A percentile compares a stretch with the other conserved stretches of the same genome.
These are phyloP conservation scores for Gnomoniopsis sp. DNA, from an alignment of 2,329 filamentous ascomycete genomes.

Conservation along the genomic window DNA sequence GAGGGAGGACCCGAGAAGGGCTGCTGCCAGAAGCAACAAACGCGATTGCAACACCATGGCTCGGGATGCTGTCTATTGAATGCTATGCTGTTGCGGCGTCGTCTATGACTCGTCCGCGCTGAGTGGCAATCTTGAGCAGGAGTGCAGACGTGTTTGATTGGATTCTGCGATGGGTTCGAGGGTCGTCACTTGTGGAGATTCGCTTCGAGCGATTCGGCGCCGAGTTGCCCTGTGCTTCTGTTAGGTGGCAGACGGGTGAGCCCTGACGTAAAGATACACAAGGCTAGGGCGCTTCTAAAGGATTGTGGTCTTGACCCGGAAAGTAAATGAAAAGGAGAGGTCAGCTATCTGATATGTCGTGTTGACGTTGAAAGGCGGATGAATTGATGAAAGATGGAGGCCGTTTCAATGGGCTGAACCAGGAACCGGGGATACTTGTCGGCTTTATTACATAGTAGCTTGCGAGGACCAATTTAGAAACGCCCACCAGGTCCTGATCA, in stretches of 20 bases:
- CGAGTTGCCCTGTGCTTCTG: neutral
- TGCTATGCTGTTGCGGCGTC: neutral
- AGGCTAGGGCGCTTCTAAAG: neutral
- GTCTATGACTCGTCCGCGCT: neutral
- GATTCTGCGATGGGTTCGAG: neutral
- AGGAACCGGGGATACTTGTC: too few relatives aligned
- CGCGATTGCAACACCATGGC: constrained; percentile 10
- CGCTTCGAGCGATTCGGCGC: neutral
- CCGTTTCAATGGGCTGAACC: too few relatives aligned
- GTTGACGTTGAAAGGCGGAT: too few relatives aligned
- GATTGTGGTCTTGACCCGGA: too few relatives aligned
- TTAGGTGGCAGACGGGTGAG: neutral
- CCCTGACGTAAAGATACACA: neutral
- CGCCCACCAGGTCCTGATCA: too few relatives aligned
- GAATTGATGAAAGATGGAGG: too few relatives aligned
- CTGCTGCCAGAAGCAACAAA: constrained; percentile 14
- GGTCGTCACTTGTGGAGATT: neutral
- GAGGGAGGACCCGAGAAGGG: constrained; percentile 6
- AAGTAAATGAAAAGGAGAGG: too few relatives aligned
- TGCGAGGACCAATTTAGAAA: too few relatives aligned
- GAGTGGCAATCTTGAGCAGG: neutral
- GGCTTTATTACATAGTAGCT: too few relatives aligned
- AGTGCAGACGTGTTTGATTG: neutral
- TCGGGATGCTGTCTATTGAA: neutral
- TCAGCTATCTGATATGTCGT: too few relatives aligned